Evolutionary conservation across 805 yeast genomes (phyloP).

Genomic region (Yamadazyma olivae): DNA sequence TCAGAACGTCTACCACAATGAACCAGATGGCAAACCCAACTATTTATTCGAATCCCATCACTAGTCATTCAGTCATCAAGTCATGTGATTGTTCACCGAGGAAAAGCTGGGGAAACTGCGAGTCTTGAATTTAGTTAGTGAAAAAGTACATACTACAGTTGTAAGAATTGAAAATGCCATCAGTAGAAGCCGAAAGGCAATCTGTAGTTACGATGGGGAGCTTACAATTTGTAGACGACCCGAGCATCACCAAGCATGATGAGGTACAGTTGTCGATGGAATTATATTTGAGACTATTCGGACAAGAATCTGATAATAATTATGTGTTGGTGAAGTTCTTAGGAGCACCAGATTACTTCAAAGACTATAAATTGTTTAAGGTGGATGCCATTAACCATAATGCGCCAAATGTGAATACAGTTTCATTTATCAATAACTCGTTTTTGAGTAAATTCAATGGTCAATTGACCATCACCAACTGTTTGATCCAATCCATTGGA

Average conservation of each 20-base stretch:
- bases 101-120: slow-evolving; percentile 18
- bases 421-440: slow-evolving; percentile 39
- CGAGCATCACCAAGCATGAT: slow-evolving; percentile 22
- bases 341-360: slow-evolving; percentile 39
- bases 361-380: slow-evolving; percentile 30
- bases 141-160: too few relatives aligned
- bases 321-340: slow-evolving; percentile 34
- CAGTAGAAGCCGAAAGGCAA: background rate
- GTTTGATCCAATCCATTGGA: slow-evolving; percentile 34
- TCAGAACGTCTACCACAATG: too few relatives aligned
- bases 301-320: slow-evolving; percentile 10
- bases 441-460: slow-evolving; percentile 29
- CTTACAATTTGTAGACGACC: slow-evolving; percentile 31
- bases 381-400: slow-evolving; percentile 28
- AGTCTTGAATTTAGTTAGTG: too few relatives aligned
- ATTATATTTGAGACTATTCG: slow-evolving; percentile 28
- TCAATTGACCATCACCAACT: slow-evolving; percentile 40
- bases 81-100: too few relatives aligned
- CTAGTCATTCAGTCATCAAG: too few relatives aligned
- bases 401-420: slow-evolving; percentile 21
- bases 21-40: too few relatives aligned
- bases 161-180: background rate
- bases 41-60: too few relatives aligned
- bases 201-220: slow-evolving; percentile 23
- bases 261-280: slow-evolving; percentile 31